Percentiles rank a stretch among this genome's conserved stretches.
These are phyloP conservation scores for Aspergillus quadrilineatus DNA, from an alignment of 2,329 filamentous ascomycete species.

Conservation along the genomic window DNA sequence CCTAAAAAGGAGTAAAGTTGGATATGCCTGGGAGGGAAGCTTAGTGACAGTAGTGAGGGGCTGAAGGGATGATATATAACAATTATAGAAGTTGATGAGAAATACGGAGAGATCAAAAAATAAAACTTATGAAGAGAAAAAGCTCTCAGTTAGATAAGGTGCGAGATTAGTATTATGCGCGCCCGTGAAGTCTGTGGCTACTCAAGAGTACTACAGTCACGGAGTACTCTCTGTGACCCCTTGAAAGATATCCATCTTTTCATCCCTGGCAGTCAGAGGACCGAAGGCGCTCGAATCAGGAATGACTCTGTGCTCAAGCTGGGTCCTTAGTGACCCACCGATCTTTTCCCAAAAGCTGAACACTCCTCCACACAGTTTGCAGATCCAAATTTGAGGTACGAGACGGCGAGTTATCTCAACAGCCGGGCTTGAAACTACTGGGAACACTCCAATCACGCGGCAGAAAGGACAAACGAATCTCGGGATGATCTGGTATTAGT, in stretches of 20 bases:
- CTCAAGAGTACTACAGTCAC: background rate
- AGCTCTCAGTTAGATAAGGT: background rate
- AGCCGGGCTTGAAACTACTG: background rate
- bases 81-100: background rate
- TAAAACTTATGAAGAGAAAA: background rate
- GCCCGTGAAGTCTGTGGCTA: background rate
- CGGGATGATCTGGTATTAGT: background rate
- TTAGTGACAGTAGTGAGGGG: slow-evolving; percentile 2
- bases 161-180: background rate
- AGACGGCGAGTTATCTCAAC: background rate
- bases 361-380: slow-evolving; percentile 25
- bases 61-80: background rate
- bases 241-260: background rate
- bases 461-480: background rate
- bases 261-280: slow-evolving; percentile 4
- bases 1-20: slow-evolving; percentile 6
- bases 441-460: background rate
- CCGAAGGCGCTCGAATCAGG: slow-evolving; percentile 3
- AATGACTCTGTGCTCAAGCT: slow-evolving; percentile 10
- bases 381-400: slow-evolving; percentile 27
- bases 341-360: slow-evolving; percentile 11
- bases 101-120: slow-evolving; percentile 3
- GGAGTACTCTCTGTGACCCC: background rate
- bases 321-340: slow-evolving; percentile 13
- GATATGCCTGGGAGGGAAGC: slow-evolving; percentile 5